Evolutionary conservation across 2,329 filamentous ascomycete species (phyloP).

Genomic region (Emergomyces pasteurianus): DNA sequence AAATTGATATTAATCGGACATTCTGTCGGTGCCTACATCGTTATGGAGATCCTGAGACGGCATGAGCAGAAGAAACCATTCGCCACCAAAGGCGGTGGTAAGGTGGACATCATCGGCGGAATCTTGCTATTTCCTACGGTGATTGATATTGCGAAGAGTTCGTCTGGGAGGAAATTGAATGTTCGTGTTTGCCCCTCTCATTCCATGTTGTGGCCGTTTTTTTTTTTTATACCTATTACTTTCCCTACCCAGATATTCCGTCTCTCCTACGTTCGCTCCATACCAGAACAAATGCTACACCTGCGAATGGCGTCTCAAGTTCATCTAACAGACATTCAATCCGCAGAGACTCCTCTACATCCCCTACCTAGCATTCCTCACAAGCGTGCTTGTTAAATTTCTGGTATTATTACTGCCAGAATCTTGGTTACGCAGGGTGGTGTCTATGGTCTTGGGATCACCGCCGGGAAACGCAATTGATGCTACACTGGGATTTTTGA

Average conservation of each 20-base stretch:
- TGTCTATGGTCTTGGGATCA: constrained; percentile 33
- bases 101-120: constrained; percentile 36
- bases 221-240: too few relatives aligned
- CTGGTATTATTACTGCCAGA: constrained; percentile 34
- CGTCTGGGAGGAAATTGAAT: constrained; percentile 44
- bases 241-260: neutral
- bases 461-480: constrained; percentile 29
- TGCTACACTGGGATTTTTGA: constrained; percentile 41
- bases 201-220: neutral
- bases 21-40: constrained; percentile 61
- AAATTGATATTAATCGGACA: constrained; percentile 58
- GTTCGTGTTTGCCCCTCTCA: constrained; percentile 14
- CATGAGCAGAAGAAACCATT: constrained; percentile 22
- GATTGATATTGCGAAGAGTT: constrained; percentile 54
- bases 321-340: neutral
- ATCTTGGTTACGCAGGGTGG: constrained; percentile 27
- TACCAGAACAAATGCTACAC: neutral
- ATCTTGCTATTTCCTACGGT: constrained; percentile 65
- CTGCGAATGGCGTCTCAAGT: neutral
- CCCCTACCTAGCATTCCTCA: constrained; percentile 26
- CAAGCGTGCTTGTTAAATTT: constrained; percentile 29
- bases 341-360: constrained; percentile 22
- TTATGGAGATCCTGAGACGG: constrained; percentile 54
- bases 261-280: neutral
- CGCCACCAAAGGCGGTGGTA: constrained; percentile 13